Evolutionary conservation across 805 yeast genomes (phyloP).

Genomic region (Saccharomycopsis sp.): DNA sequence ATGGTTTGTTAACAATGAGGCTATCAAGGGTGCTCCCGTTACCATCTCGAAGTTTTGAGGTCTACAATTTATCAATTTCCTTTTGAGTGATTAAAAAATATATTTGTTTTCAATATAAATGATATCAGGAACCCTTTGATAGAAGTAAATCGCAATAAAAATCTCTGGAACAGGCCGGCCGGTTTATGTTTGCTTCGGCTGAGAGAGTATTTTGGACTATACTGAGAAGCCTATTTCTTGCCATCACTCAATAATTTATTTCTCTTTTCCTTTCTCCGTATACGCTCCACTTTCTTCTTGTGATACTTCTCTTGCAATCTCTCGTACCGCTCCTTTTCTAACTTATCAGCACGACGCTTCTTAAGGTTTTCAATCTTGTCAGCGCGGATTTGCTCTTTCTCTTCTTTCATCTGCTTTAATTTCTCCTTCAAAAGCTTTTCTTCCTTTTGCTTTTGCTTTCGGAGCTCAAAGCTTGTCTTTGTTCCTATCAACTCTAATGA

Average conservation of each 20-base stretch:
- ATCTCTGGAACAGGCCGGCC: no score
- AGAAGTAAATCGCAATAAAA: no score
- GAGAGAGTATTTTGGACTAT: no score
- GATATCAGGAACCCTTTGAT: no score
- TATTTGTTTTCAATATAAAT: no score
- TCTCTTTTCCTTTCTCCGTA: conserved; percentile 88
- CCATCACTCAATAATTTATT: conserved; percentile 91
- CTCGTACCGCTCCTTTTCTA: conserved; percentile 83
- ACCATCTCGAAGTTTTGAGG: conserved; percentile 17
- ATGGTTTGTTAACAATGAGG: conserved; percentile 84
- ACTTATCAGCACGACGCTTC: conserved; percentile 72
- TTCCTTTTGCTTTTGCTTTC: conserved; percentile 56
- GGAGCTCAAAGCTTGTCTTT: conserved; percentile 46
- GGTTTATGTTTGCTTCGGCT: no score
- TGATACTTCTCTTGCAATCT: conserved; percentile 80
- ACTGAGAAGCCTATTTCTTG: conserved; percentile 17
- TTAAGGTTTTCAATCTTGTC: conserved; percentile 48
- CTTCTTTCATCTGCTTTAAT: conserved; percentile 66
- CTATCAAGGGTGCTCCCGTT: conserved; percentile 50
- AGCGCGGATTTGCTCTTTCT: conserved; percentile 54
- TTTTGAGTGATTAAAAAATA: no score
- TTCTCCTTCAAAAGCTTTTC: conserved; percentile 61
- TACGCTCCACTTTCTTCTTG: conserved; percentile 81
- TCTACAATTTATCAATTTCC: no score
- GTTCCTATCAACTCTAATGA: conserved; percentile 40